Base-by-base conservation (phyloP, 208 protist species). In the Crithidia thermophila region DNA sequence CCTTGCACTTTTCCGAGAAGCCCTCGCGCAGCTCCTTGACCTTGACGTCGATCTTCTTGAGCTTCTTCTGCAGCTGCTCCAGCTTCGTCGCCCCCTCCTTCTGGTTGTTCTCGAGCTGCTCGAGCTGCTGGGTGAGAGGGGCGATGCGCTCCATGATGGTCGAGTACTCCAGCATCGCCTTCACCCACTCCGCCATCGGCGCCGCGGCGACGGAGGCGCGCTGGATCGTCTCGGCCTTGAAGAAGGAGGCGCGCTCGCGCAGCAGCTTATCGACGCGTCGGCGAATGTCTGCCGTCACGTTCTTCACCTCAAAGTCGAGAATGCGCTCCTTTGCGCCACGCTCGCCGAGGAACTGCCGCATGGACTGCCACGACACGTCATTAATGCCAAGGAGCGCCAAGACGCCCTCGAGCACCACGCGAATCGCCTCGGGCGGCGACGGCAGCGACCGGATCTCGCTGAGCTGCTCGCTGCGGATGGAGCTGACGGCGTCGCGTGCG, bases 141-240 rank as follows among this genome's bases (percentile, higher is more conserved):
- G 82, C 78, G 46, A 96, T 95, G 50, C 89, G 77, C 51, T 98
- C 87, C 61, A 98, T 85, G 45, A 99, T 98, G 31, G 78, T 82
- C 23, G 97, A 84, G 89, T 98, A 99, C 67, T 97, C 72, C 3
- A 99, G 62, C 79, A 97, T 97, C 11, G 98, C 98, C 72, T 93
- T 96, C 18, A 99, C 97, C 98, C 98, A 99, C 62, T 90, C 85
- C 13, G 98, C 98, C 76, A 99, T 93, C 63, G 98, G 98, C 10
- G 95, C 94, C 14, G 97, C 97, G 0, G 98, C 97, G 31, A 91
- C 66, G 25, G 90, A 98, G 45, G 94, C 94, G 33, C 96, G 93
- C 40, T 84, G 70, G 62, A 98, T 98, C 16, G 85, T 88, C 42
- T 95, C 90, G n/a, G 77, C 76, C 68, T 98, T 94, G 81, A 99